phyloP scores from a whole-genome alignment of 2,329 filamentous ascomycete species.

The Fusarium pseudoanthophilum region DNA sequence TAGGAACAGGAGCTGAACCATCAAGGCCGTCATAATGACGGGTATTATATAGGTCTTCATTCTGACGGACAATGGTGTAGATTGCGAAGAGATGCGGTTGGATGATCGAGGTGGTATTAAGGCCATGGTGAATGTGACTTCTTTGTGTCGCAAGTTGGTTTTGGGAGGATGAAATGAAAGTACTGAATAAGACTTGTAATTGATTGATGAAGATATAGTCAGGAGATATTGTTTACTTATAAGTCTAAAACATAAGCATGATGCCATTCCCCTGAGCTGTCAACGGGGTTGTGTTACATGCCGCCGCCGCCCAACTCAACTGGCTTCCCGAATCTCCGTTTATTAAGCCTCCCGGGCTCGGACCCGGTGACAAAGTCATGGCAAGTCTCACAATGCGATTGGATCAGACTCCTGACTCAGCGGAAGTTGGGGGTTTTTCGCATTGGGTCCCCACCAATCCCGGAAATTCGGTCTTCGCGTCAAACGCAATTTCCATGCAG shows the following conservation, averaged over 20 bases:
- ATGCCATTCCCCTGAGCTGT: not conserved
- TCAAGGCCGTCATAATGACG: not conserved
- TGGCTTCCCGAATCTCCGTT: not conserved
- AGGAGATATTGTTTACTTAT: not conserved
- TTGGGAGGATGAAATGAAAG: not conserved
- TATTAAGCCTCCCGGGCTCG: not conserved
- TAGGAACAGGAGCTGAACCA: not conserved
- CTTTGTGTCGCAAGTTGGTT: not conserved
- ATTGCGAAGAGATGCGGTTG: not conserved
- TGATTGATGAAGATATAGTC: fast-evolving
- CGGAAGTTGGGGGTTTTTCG: not conserved
- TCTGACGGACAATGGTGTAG: not conserved
- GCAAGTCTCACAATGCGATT: fast-evolving
- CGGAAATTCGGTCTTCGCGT: not conserved
- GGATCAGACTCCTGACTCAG: not conserved
- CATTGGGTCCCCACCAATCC: not conserved
- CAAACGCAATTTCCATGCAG: not conserved
- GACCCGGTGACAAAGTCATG: not conserved
- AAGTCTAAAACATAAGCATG: not conserved
- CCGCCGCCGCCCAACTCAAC: not conserved
- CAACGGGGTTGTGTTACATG: not conserved
- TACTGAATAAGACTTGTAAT: not conserved
- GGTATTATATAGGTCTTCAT: not conserved
- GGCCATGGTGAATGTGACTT: not conserved
- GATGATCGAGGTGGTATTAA: not conserved